Evolutionary conservation across 441 rosid genomes (phyloP).

Genomic region (Arabidopsis hybrid): DNA sequence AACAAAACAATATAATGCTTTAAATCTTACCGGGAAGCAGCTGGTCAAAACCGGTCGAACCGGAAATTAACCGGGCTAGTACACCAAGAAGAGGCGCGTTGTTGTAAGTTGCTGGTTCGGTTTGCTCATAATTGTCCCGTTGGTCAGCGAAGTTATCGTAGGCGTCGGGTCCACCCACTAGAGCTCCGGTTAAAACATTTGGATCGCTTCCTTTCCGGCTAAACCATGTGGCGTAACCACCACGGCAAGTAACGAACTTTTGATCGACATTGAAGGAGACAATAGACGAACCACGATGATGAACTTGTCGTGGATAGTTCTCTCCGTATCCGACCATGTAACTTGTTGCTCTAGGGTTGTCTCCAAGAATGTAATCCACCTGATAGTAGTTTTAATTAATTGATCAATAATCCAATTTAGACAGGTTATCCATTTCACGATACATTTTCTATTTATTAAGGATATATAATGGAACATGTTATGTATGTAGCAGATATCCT

Average conservation of each 20-base stretch:
- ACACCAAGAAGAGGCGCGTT: constrained; percentile 93
- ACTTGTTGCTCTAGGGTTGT: constrained; percentile 96
- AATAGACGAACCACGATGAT: constrained; percentile 90
- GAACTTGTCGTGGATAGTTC: constrained; percentile 85
- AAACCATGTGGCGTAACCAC: constrained; percentile 90
- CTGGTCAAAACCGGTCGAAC: constrained; percentile 72
- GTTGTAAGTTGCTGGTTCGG: constrained; percentile 97
- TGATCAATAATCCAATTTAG: neutral
- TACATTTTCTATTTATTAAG: neutral
- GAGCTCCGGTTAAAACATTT: constrained; percentile 82
- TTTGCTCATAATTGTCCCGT: constrained; percentile 93
- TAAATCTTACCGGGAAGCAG: constrained; percentile 74
- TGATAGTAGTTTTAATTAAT: constrained; percentile 14
- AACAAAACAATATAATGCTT: too few species aligned
- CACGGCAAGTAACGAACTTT: constrained; percentile 76
- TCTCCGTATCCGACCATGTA: constrained; percentile 97
- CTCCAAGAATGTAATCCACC: constrained; percentile 95
- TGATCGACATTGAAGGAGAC: constrained; percentile 69
- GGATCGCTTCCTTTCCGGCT: constrained; percentile 78
- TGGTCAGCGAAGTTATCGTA: constrained; percentile 91
- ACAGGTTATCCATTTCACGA: neutral
- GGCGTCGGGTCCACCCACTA: constrained; percentile 98
- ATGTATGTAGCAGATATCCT: neutral
- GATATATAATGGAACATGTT: neutral
- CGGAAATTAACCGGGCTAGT: constrained; percentile 76